Base-by-base conservation (phyloP, 2,329 filamentous ascomycete species). In the Drechslerella dactyloides region DNA sequence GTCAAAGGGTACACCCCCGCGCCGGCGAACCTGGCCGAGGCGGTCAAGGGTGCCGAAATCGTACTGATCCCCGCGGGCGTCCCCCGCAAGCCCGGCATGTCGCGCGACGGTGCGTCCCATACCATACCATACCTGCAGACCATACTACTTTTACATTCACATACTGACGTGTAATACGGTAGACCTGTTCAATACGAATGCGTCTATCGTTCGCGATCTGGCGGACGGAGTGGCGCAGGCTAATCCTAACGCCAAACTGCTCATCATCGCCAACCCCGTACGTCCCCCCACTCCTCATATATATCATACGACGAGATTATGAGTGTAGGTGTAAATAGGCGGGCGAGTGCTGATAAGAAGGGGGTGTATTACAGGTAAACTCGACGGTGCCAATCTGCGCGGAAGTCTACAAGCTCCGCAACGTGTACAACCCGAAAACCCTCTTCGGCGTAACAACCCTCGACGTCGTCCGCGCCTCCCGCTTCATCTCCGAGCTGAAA, bases 121-220 rank as follows among this genome's bases (percentile, higher is more conserved):
- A 3, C 3, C 27, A 8, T 33, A 33, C 8, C 27, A n/a, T n/a
- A n/a, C n/a, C n/a, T n/a, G n/a, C n/a, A n/a, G n/a, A n/a, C n/a
- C n/a, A n/a, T 23, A 19, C 27, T 44, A 8, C 6, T 3, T 19
- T 24, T 24, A 21, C 5, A 63, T 17, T 48, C n/a, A 15, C 23
- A 7, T 57, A 55, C 19, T 8, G 40, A 42, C 33, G 30, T 44
- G 13, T 19, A 33, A 27, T 42, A 23, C 11, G 27, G 52, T 48
- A 69, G 93, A 99, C 82, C 89, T 99, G 76, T 99, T 99, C 92
- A 97, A 97, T 89, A 99, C 93, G 86, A 99, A 99, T 83, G 94
- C 94, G 82, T 96, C 91, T 81, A 99, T 99, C 82, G 94, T 99
- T 81, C 93, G 93, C 80, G 94, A 97, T 83, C 88, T 99, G 76